A percentile compares a stretch with the other conserved stretches of the same genome.
Evolutionary conservation across 2,329 filamentous ascomycete genomes (phyloP).

Genomic region (Tolypocladium ovalisporum): DNA sequence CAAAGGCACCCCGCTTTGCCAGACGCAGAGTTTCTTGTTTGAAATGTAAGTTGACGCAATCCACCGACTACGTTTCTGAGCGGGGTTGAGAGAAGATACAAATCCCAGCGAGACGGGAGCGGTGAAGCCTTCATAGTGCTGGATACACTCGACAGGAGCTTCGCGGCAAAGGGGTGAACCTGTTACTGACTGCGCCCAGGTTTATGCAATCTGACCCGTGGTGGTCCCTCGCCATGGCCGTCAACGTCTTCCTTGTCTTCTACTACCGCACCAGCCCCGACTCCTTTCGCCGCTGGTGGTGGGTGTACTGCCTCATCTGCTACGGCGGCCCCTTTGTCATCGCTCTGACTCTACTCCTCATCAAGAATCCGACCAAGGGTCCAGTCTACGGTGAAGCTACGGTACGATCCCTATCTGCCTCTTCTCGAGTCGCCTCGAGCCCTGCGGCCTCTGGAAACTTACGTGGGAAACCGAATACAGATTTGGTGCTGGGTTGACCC

Average conservation of each 20-base stretch:
- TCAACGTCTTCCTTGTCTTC: constrained; percentile 66
- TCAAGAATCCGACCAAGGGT: constrained; percentile 26
- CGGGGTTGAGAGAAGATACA: constrained; percentile 9
- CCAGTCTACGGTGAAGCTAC: constrained; percentile 46
- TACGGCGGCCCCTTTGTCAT: constrained; percentile 64
- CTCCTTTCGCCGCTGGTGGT: constrained; percentile 61
- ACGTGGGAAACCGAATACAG: constrained; percentile 18
- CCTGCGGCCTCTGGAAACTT: background rate
- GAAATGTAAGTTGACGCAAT: constrained; percentile 47
- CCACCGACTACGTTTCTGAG: constrained; percentile 13
- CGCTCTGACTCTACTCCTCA: constrained; percentile 52
- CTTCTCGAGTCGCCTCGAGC: background rate
- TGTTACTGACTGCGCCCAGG: constrained; percentile 38
- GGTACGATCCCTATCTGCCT: constrained; percentile 22
- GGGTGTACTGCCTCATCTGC: constrained; percentile 58
- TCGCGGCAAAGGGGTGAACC: constrained; percentile 14
- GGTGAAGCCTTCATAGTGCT: background rate
- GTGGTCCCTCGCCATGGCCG: constrained; percentile 74
- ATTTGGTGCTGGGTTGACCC: constrained; percentile 53
- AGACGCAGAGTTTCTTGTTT: constrained; percentile 48
- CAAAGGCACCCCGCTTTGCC: constrained; percentile 45
- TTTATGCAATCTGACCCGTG: constrained; percentile 69
- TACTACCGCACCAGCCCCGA: constrained; percentile 50
- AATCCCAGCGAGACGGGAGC: background rate
- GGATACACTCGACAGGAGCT: background rate